These are phyloP conservation scores for Jasminum sambac DNA, from an alignment of 257 asterid species.

Conservation along the genomic window DNA sequence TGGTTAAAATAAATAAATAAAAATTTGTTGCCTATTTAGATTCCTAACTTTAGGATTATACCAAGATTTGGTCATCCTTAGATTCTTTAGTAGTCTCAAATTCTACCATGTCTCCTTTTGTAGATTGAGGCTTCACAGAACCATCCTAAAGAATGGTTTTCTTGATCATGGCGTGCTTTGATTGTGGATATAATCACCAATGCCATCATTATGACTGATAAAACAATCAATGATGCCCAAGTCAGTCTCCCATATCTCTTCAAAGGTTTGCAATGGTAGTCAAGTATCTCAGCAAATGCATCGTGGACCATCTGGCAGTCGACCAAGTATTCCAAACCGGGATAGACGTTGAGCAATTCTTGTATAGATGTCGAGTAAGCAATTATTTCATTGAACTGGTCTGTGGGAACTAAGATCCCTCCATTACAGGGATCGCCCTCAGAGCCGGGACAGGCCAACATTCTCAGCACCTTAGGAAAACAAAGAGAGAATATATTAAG, in stretches of 20 bases:
- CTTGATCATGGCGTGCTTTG: conserved; percentile 34
- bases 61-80: conserved; percentile 4
- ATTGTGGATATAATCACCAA: conserved; percentile 51
- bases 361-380: conserved; percentile 68
- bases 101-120: conserved; percentile 33
- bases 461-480: conserved; percentile 39
- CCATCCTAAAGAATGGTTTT: conserved; percentile 34
- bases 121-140: conserved; percentile 53
- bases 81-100: conserved; percentile 26
- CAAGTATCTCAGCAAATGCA: conserved; percentile 61
- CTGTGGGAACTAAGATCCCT: conserved; percentile 52
- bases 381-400: conserved; percentile 37
- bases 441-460: conserved; percentile 57
- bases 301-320: conserved; percentile 61
- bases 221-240: conserved; percentile 54
- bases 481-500: not conserved
- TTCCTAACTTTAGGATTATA: conserved; percentile 13
- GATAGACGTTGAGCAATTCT: conserved; percentile 64
- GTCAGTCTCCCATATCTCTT: conserved; percentile 47
- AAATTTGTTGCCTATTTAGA: not conserved
- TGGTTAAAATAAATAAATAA: too few species aligned
- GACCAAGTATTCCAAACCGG: conserved; percentile 65
- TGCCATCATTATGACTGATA: conserved; percentile 54
- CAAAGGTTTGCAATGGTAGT: conserved; percentile 61
- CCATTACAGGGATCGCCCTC: conserved; percentile 54